These are phyloP conservation scores for Boletus patriciae DNA, from an alignment of 768 basidiomycete genomes.

Conservation along the genomic window DNA sequence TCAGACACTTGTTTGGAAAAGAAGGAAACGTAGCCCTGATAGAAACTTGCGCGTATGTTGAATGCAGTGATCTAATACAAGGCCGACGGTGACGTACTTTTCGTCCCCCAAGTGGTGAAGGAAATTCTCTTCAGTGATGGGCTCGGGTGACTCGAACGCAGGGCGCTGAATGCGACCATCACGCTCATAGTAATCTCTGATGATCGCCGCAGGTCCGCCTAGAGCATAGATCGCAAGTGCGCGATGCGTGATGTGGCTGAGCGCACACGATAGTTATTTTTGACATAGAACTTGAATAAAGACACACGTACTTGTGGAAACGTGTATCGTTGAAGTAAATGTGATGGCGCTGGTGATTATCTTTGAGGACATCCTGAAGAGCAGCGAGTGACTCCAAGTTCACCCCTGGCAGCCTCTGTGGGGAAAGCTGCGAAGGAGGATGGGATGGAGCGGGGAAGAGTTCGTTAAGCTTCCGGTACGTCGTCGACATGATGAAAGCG, in stretches of 20 bases:
- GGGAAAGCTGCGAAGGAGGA: constrained; percentile 27
- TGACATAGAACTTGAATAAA: not conserved
- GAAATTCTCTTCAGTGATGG: constrained; percentile 26
- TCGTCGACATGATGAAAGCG: constrained; percentile 14
- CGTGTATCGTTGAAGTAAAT: constrained; percentile 46
- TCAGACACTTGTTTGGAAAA: constrained; percentile 19
- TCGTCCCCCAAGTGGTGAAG: constrained; percentile 25
- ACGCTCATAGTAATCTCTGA: constrained; percentile 28
- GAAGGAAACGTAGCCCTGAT: constrained; percentile 29
- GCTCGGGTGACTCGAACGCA: constrained; percentile 25
- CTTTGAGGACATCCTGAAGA: constrained; percentile 40
- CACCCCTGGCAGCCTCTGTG: constrained; percentile 32
- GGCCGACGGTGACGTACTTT: constrained; percentile 13
- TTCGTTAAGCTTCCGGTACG: constrained; percentile 10
- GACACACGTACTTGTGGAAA: constrained; percentile 51
- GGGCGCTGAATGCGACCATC: constrained; percentile 24
- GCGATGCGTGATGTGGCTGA: constrained; percentile 33
- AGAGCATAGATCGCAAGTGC: constrained; percentile 30
- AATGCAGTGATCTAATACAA: not conserved
- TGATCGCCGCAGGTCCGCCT: constrained; percentile 24
- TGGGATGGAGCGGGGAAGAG: constrained; percentile 29
- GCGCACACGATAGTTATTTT: not conserved
- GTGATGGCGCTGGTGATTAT: constrained; percentile 49
- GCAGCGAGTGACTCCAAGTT: constrained; percentile 21
- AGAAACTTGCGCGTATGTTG: constrained; percentile 19